These are phyloP conservation scores for Verticillium alfalfae DNA, from an alignment of 2,329 filamentous ascomycete genomes.

Conservation along the genomic window DNA sequence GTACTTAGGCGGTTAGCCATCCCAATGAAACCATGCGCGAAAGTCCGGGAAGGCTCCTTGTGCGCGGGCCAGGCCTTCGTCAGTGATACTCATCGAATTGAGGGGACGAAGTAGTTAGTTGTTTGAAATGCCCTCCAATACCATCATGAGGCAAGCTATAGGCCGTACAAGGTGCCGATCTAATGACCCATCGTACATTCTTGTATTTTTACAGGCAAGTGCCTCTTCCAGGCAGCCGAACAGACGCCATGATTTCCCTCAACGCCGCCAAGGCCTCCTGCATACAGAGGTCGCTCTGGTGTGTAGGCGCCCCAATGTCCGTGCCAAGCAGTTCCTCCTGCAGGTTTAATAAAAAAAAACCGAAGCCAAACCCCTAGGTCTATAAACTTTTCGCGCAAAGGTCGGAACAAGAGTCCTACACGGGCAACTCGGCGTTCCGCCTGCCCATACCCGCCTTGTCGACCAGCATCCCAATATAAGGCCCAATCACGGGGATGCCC, in stretches of 20 bases:
- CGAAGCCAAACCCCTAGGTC: no score
- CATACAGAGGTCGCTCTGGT: conserved; percentile 8
- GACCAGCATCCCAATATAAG: conserved; percentile 71
- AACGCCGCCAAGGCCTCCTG: conserved; percentile 9
- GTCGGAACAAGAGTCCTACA: conserved; percentile 38
- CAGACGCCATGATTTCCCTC: neutral
- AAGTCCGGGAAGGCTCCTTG: neutral
- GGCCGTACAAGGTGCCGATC: neutral
- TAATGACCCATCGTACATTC: neutral
- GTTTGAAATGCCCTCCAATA: neutral
- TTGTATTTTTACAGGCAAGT: conserved; percentile 1
- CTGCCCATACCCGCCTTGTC: conserved; percentile 65
- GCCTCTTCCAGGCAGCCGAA: conserved; percentile 1
- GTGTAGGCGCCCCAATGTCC: conserved; percentile 5
- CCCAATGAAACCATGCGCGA: neutral
- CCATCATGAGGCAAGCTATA: neutral
- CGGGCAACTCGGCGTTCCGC: conserved; percentile 72
- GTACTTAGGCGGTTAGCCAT: neutral
- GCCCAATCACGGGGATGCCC: conserved; percentile 78
- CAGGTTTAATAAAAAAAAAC: neutral
- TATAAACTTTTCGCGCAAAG: neutral
- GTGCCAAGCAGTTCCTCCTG: neutral
- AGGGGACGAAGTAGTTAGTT: neutral
- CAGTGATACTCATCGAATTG: neutral
- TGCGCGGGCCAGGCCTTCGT: neutral